phyloP scores from a whole-genome alignment of 352 stramenopile species.

The Chrysophaeum taylorii region DNA sequence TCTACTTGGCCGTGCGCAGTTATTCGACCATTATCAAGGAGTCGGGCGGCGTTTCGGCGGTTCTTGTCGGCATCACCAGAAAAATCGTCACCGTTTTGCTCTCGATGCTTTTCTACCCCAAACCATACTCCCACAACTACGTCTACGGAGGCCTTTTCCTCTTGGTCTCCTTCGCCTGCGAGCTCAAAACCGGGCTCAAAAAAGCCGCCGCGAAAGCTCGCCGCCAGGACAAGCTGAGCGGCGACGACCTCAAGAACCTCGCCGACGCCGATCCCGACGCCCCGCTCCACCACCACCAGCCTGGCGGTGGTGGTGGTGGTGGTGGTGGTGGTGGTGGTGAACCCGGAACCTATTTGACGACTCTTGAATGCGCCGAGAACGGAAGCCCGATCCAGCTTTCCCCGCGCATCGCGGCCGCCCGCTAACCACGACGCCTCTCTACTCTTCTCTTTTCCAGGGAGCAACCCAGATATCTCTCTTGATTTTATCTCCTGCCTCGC shows the following conservation, averaged over 20 bases:
- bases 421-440: no score
- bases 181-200: neutral
- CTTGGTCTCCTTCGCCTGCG: neutral
- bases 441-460: no score
- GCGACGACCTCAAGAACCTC: neutral
- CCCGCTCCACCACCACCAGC: neutral
- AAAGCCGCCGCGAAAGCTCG: no score
- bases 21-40: neutral
- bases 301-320: no score
- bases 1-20: neutral
- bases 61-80: neutral
- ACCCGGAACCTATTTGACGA: no score
- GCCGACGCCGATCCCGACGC: neutral
- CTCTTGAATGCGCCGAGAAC: no score
- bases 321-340: no score
- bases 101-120: neutral
- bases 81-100: neutral
- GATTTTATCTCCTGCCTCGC: no score
- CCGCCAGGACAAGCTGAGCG: neutral
- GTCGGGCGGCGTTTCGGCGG: neutral
- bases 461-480: no score
- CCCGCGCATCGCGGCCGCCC: no score
- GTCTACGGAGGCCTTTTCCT: neutral
- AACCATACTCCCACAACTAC: neutral
- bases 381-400: no score